Evolutionary conservation across 2,329 filamentous ascomycete genomes (phyloP), one percentile per base, ranked within the genome.

Genomic region (Bipolaris gigantea): DNA sequence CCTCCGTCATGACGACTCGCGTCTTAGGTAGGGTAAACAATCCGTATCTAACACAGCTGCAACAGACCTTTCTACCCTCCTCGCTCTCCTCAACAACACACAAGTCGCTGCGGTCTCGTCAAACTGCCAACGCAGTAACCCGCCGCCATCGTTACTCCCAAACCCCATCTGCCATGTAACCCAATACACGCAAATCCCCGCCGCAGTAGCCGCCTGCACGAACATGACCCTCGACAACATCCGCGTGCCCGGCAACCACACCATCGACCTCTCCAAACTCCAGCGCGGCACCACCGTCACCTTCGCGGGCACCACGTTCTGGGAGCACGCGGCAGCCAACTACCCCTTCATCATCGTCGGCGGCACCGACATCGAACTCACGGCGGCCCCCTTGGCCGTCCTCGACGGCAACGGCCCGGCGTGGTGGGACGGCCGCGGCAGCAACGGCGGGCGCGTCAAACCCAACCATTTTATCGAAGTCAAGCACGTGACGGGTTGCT

Each of bases 371-470:
- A 62, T 80, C 18, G 75, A 73, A 5, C 73, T 80, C 48, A 76
- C 70, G 13, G 75, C 75, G 30, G 73, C 76, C 7, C 80, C 49
- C 8, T 55, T 45, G 18, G 71, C 73, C 5, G 36, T 62, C 2
- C 59, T 67, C 23, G 58, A 65, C 41, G 64, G 64, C 2, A 64
- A 65, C 25, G 64, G 64, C 21, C 56, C 59, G 15, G 44, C 56
- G 9, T 67, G 60, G 56, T 67, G 64, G 64, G 64, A 67, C 25
- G 64, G 64, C 5, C 59, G 76, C 15, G 79, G 79, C 15, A 74
- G 71, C n/a, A 81, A 81, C 49, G 78, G 78, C n/a, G 77, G 78
- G 4, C 63, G 65, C 32, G 49, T 54, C 11, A 75, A 77, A 70
- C 61, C 67, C 8, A 66, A 65, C 23, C 61, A 65, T 50, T 70